Evolutionary conservation across 192 early-diverging fungal genomes (phyloP).

Genomic region (Coemansia sp.): DNA sequence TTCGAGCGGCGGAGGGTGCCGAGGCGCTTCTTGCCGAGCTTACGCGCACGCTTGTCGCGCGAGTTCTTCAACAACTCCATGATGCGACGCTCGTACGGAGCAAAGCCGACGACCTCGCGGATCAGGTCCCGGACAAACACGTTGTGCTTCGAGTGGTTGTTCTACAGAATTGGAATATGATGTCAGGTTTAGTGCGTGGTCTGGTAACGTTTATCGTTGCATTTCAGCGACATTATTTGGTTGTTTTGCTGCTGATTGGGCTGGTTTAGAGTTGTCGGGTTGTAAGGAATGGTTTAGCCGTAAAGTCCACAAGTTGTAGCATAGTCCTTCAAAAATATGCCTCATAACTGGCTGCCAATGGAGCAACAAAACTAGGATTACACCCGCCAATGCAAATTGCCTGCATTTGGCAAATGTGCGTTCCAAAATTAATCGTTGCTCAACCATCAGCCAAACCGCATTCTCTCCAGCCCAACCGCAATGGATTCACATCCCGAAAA

Average conservation of each 20-base stretch:
- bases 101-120: slow-evolving; percentile 96
- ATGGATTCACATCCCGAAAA: slow-evolving; percentile 5
- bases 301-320: no score
- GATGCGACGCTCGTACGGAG: slow-evolving; percentile 98
- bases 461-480: neutral
- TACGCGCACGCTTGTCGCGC: slow-evolving; percentile 99
- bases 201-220: no score
- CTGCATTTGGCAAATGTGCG: neutral
- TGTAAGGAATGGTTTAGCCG: no score
- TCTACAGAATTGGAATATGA: slow-evolving; percentile 16
- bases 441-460: neutral
- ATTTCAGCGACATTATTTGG: no score
- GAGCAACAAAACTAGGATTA: no score
- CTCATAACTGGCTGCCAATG: no score
- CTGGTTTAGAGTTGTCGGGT: neutral
- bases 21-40: slow-evolving; percentile 96
- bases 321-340: no score
- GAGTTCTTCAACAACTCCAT: slow-evolving; percentile 99
- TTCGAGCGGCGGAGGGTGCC: slow-evolving; percentile 96
- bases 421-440: neutral
- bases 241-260: neutral
- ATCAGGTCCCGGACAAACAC: slow-evolving; percentile 90
- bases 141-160: slow-evolving; percentile 74
- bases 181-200: neutral
- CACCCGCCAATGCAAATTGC: no score